Base-by-base conservation (phyloP, 805 yeast species). In the Sugiyamaella smithiae region DNA sequence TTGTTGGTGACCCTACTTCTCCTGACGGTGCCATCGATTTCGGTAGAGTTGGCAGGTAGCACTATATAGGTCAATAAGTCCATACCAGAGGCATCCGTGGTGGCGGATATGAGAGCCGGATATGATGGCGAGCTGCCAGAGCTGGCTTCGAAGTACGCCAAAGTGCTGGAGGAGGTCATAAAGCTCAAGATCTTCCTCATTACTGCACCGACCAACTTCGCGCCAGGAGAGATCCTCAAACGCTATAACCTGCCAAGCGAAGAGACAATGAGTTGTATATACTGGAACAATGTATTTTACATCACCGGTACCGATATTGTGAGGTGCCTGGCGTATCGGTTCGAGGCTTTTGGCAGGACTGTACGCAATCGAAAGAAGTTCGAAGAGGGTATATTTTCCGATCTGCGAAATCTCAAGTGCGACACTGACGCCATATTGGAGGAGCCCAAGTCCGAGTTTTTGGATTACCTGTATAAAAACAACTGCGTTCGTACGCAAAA, bases 221-320 rank as follows among this genome's bases (percentile, higher is more conserved):
- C 82, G 62, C 85, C 82, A 51, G 82, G 84, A 57, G 97, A 91
- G 64, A 83, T 88, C 40, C 86, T 93, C 43, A 75, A 96, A 61
- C 73, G 96, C 46, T 91, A 88, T 66, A 85, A 83, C 62, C 69
- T 91, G 43, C 89, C 88, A 58, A 85, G 84, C 54, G 95, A 87
- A 51, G 97, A 90, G 65, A 93, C 91, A 2, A 88, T 91, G 57
- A 88, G 88, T n/a, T 91, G 99, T 67, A 88, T 93, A 1, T 84
- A 77, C 57, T 91, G 98, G 97, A 86, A 88, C 60, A 85, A 85
- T 61, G 71, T 90, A 11, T 91, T 85, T 64, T 90, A 85, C 67
- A 78, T 91, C 43, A 91, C 98, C 0, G 98, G 98, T 2, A 91
- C 98, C 0, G 98, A 93, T 71, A 90, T 91, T 50, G 96, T 93